These are phyloP conservation scores for Aureobasidium musti DNA, from an alignment of 2,329 filamentous ascomycete genomes.

Conservation along the genomic window DNA sequence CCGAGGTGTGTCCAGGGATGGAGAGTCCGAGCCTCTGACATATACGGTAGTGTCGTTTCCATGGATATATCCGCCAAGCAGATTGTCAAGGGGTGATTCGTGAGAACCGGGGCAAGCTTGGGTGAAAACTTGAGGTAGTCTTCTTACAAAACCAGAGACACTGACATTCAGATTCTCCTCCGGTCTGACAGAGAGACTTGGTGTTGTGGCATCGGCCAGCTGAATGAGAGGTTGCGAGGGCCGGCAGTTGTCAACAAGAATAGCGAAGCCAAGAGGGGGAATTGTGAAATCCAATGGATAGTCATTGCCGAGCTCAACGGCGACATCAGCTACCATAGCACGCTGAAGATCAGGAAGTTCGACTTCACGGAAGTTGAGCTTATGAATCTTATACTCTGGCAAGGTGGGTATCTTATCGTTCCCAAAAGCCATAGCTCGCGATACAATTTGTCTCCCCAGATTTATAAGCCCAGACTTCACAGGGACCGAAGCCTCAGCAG, in stretches of 20 bases:
- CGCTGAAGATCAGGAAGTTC: constrained; percentile 55
- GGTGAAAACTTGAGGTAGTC: constrained; percentile 73
- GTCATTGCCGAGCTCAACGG: constrained; percentile 69
- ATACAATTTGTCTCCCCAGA: constrained; percentile 74
- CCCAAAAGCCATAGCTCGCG: constrained; percentile 76
- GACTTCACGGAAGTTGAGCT: constrained; percentile 76
- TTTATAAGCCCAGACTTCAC: constrained; percentile 78
- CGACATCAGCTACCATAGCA: constrained; percentile 78
- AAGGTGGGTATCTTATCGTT: constrained; percentile 69
- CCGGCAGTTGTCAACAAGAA: constrained; percentile 80
- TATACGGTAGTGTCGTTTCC: constrained; percentile 78
- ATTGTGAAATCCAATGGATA: constrained; percentile 77
- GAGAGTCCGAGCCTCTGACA: constrained; percentile 73
- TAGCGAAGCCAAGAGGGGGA: constrained; percentile 78
- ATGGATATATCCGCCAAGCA: constrained; percentile 79
- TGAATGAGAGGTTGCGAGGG: constrained; percentile 71
- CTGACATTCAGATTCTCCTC: constrained; percentile 67
- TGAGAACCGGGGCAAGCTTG: constrained; percentile 72
- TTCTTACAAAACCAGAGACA: constrained; percentile 69
- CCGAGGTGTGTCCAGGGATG: constrained; percentile 67
- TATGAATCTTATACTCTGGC: constrained; percentile 79
- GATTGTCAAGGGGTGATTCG: constrained; percentile 78
- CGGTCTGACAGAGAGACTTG: constrained; percentile 66
- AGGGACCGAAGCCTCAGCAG: constrained; percentile 70
- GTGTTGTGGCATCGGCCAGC: constrained; percentile 74